Base-by-base conservation (phyloP, 768 basidiomycete species). In the Tylopilus subfusipes region DNA sequence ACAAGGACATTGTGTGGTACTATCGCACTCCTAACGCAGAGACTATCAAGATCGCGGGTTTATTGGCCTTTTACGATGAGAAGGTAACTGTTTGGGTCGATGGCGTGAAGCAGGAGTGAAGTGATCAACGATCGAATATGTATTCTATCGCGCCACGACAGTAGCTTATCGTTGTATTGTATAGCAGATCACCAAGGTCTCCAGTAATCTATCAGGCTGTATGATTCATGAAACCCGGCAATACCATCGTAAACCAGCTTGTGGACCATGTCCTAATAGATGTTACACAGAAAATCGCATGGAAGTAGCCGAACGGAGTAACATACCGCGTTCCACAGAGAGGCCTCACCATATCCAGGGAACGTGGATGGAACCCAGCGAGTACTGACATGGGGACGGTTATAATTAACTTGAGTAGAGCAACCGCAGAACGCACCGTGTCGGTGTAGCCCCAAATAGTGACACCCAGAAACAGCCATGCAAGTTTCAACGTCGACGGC, bases 1-100 rank as follows among this genome's bases (percentile, higher is more conserved):
- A 74, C 36, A 70, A 80, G 29, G 75, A 84, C 50, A 66, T 85
- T 5, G 78, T 82, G 16, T 87, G 86, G 85, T 85, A 78, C 75
- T 86, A 87, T 66, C 78, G 75, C 25, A 74, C 75, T 36, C 78
- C 84, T 0, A 76, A 70, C 14, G 69, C 71, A 0, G 85, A 85
- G 56, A 79, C 79, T 38, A 69, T 75, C 4, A 72, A 68, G 21
- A 77, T 86, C 43, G 72, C 67, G 47, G 83, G 83, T 18, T 76
- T 76, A 53, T 68, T 82, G 8, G 79, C 82, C 0, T 86, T 85
- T 64, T 83, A 82, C 56, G 83, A 87, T 50, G 84, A 88, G 59
- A 84, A 82, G 56, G 79, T 86, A 25, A 83, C 85, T 50, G 77
- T 86, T 13, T 87, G 76, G 72, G 63, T 87, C 16, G 83, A 87